Evolutionary conservation across 345 rosid species (phyloP), one percentile per base, ranked within the genome.

Genomic region (Mercurialis annua): DNA sequence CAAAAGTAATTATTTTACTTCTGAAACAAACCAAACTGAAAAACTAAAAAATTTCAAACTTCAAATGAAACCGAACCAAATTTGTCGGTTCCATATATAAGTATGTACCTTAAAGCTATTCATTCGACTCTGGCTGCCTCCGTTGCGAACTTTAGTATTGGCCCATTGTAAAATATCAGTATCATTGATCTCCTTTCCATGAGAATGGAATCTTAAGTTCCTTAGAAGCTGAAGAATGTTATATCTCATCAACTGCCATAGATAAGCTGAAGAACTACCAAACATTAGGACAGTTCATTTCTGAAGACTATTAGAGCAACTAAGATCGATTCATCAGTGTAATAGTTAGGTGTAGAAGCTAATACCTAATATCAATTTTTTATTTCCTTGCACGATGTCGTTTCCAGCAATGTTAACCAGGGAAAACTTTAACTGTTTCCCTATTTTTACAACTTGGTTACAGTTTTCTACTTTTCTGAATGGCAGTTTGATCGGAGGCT

Each of bases 381-480:
- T 94, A 78, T 90, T 89, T 70, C 96, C 97, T 76, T 94, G 99
- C 43, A 90, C 95, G 43, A 91, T 86, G 76, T 94, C 97, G 62
- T 89, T 87, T 71, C 99, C 99, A 34, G 97, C 99, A 30, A 94
- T 83, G 78, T 94, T 94, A 60, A 94, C 96, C 80, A 91, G 78
- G 77, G 96, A 94, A 81, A 94, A 94, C 78, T 89, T 91, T 72
- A 94, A 81, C 60, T 94, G 97, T 73, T 89, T 94, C 68, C 99
- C 99, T 70, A 94, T 62, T 81, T 94, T 91, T 55, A 94, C 91
- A 30, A 91, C 97, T 69, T 94, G 99, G 60, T 94, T 94, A 71
- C 97, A 94, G 73, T 94, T 91, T 67, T 91, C 99, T 68, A 94
- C 97, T 86, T 91, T 94, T 82, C 83, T 89, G 81, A 94, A 94